Evolutionary conservation across 164 flowering plant species (phyloP).

Genomic region (Magnolia sinica): DNA sequence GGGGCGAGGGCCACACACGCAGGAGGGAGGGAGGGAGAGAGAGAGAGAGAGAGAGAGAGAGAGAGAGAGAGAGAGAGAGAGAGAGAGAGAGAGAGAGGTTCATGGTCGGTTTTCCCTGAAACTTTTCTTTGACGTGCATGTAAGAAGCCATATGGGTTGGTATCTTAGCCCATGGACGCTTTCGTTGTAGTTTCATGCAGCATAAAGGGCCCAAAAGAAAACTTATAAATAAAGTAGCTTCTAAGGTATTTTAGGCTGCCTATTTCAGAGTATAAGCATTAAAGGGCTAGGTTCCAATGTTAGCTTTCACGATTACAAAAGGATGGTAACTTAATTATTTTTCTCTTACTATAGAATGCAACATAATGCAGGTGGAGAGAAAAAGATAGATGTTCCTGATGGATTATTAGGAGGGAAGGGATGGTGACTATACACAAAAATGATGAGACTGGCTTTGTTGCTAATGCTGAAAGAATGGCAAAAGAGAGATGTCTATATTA

Average conservation of each 20-base stretch:
- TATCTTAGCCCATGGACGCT: slow-evolving; percentile 27
- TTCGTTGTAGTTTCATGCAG: slow-evolving; percentile 57
- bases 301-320: neutral
- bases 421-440: too few species aligned
- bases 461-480: too few species aligned
- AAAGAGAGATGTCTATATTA: too few species aligned
- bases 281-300: too few species aligned
- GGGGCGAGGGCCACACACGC: too few species aligned
- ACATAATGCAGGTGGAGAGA: slow-evolving; percentile 5
- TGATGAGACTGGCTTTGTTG: too few species aligned
- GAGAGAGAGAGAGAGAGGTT: slow-evolving; percentile 9
- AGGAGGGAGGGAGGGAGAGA: neutral
- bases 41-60: slow-evolving; percentile 6
- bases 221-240: neutral
- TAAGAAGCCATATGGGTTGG: slow-evolving; percentile 10
- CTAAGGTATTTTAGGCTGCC: neutral
- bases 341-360: neutral
- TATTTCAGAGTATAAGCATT: neutral
- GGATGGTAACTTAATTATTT: neutral
- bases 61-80: slow-evolving; percentile 2
- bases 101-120: slow-evolving; percentile 16
- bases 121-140: slow-evolving; percentile 44
- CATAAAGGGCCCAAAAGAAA: slow-evolving; percentile 34
- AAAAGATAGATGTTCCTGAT: neutral
- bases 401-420: too few species aligned